Evolutionary conservation across 306 rosid species (phyloP).

Genomic region (Inga oerstediana): DNA sequence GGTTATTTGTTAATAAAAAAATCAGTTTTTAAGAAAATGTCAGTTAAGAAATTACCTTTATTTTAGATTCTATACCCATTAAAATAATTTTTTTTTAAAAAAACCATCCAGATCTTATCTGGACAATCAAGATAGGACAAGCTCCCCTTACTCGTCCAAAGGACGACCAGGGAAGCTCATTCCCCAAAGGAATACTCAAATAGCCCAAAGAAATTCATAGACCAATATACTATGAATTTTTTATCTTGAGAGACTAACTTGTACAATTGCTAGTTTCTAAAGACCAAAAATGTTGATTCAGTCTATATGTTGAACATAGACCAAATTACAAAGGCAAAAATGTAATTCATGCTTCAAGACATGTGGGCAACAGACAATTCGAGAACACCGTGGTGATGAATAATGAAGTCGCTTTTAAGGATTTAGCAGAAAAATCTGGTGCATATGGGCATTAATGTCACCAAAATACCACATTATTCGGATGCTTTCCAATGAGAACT

Average conservation of each 20-base stretch:
- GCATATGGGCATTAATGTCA: conserved; percentile 7
- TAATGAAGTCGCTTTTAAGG: conserved; percentile 9
- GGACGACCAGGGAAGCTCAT: no score
- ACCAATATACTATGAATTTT: background rate
- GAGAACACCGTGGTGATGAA: conserved; percentile 23
- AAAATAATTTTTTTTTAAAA: no score
- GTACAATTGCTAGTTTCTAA: background rate
- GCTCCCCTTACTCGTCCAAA: no score
- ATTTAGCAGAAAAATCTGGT: conserved; percentile 28
- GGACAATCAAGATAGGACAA: no score
- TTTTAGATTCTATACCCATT: no score
- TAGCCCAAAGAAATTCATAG: background rate
- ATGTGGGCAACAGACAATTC: conserved; percentile 9
- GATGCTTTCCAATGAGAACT: conserved; percentile 22
- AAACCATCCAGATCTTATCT: no score
- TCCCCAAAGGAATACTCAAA: conserved; percentile 9
- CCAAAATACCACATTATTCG: conserved; percentile 27
- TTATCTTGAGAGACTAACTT: background rate
- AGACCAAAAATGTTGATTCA: background rate
- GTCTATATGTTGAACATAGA: background rate
- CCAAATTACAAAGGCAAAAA: conserved; percentile 7
- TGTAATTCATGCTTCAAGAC: conserved; percentile 9
- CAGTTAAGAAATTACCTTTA: no score
- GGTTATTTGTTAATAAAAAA: no score
- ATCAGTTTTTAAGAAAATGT: no score